Base-by-base conservation (phyloP, 1,284 basidiomycete species). In the Ceratobasidium papillatum region DNA sequence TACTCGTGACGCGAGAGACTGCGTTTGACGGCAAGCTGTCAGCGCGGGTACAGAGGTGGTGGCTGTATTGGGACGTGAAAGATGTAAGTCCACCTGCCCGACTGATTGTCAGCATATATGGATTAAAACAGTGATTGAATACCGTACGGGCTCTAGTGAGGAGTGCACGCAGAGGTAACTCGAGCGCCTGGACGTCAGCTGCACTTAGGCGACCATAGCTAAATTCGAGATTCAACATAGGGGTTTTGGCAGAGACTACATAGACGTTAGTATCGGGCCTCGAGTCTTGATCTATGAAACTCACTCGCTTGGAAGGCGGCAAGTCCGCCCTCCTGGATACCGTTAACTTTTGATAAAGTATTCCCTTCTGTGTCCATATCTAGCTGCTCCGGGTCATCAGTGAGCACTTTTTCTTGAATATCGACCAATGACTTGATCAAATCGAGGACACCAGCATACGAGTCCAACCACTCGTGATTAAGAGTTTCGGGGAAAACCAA, bases 401-500 rank as follows among this genome's bases (percentile, higher is more conserved):
- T 79, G 43, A 88, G 80, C 36, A 88, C 83, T 9, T 83, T 80
- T 62, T 84, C 83, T 75, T 84, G 83, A 34, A 87, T 76, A 12
- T 80, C 79, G 3, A 87, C 72, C 3, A 86, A 75, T 11, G 69
- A 75, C 62, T 84, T 81, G 14, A 86, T 76, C 22, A 82, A 78
- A 11, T 79, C 80, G 0, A 86, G 77, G 14, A 85, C 79, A 3
- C 73, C 80, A 69, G 74, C 81, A 76, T 76, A 83, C 77, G 78
- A 83, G 78, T 78, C 76, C 30, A 83, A 79, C 76, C 83, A 84
- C 0, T 81, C 81, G 77, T 90, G 89, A 75, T 89, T 90, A 74
- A 93, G 82, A 8, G 89, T 89, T 81, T 92, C 87, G 0, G 93
- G 93, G 80, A 94, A 94, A 75, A 94, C 84, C 43, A 94, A 79